Evolutionary conservation across 768 basidiomycete species (phyloP), one percentile per base, ranked within the genome.

Genomic region (Boletus speciosus): DNA sequence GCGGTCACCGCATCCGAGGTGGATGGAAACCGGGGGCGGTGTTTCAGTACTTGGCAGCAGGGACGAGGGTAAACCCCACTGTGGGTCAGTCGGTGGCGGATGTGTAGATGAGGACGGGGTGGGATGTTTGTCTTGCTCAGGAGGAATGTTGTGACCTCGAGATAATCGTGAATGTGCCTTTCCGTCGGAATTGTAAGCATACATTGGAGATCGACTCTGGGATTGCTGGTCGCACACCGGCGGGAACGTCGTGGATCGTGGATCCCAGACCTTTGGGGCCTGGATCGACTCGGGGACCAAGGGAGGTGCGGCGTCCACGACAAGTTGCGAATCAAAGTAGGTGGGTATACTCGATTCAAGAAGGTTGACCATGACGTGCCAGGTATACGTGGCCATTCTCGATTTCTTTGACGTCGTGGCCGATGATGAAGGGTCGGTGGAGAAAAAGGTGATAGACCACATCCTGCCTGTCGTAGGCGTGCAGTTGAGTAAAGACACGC

Each of bases 281-380:
- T 32, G 49, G 10, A n/a, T 25, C 19, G 45, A 23, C 25, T 40
- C 6, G 4, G 47, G 10, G 23, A 19, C 25, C 29, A 23, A 11
- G 9, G 37, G 39, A 29, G 36, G 34, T 19, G 44, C 42, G 19
- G 15, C 12, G 14, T 52, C 45, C 32, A 65, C 51, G 11, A 62
- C 25, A 15, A 64, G 49, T 32, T 27, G 41, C 16, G 60, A 59
- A 44, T 53, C 50, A 15, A 64, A 59, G 41, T 52, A 64, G 10
- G 63, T 64, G 27, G 60, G 60, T 23, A 35, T 35, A 43, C 63
- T 65, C 14, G 57, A 42, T 25, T 64, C 63, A 6, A 64, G 15
- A 12, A 64, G 47, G 4, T 74, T 73, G 8, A 86, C 73, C 21
- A 74, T 67, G 44, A 84, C 69, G 46, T 77, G 73, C 83, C 64